Conservation (phyloP, 805 yeast species). For the Lipomyces japonicus region DNA sequence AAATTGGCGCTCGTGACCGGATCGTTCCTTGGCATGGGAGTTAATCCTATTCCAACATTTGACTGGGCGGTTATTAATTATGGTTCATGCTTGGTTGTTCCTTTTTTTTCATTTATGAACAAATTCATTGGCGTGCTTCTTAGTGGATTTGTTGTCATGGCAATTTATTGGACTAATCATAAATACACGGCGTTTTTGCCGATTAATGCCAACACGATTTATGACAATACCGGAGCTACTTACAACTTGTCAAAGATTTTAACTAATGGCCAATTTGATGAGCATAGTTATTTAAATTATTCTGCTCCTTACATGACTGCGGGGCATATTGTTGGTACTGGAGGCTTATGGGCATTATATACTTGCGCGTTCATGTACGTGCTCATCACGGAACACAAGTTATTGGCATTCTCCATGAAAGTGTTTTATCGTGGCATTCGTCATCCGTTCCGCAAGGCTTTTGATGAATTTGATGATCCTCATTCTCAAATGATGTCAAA, state of each 20-base stretch:
- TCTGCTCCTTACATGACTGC: constrained; percentile 61
- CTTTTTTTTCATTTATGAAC: constrained; percentile 42
- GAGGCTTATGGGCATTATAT: constrained; percentile 11
- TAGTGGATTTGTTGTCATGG: constrained; percentile 32
- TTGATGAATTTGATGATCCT: constrained; percentile 36
- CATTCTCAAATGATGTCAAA: constrained; percentile 14
- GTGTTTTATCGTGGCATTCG: constrained; percentile 15
- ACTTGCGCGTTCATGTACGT: constrained; percentile 17
- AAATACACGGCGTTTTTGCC: constrained; percentile 52
- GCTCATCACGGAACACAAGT: constrained; percentile 13
- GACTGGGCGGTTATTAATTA: constrained; percentile 42
- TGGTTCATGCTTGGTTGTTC: constrained; percentile 45
- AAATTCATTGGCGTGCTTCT: constrained; percentile 40
- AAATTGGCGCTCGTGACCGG: constrained; percentile 52
- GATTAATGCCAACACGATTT: constrained; percentile 44
- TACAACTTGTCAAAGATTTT: constrained; percentile 53
- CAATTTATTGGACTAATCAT: constrained; percentile 46
- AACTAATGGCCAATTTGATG: constrained; percentile 46
- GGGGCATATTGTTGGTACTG: constrained; percentile 45
- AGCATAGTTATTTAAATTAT: constrained; percentile 44
- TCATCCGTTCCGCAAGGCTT: constrained; percentile 32
- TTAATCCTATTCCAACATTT: constrained; percentile 47
- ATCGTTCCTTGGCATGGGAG: constrained; percentile 40
- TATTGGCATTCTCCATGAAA: constrained; percentile 39
- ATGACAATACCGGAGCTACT: constrained; percentile 27